phyloP scores from a whole-genome alignment of 2,329 filamentous ascomycete genomes.

The Aspergillus pseudoglaucus region DNA sequence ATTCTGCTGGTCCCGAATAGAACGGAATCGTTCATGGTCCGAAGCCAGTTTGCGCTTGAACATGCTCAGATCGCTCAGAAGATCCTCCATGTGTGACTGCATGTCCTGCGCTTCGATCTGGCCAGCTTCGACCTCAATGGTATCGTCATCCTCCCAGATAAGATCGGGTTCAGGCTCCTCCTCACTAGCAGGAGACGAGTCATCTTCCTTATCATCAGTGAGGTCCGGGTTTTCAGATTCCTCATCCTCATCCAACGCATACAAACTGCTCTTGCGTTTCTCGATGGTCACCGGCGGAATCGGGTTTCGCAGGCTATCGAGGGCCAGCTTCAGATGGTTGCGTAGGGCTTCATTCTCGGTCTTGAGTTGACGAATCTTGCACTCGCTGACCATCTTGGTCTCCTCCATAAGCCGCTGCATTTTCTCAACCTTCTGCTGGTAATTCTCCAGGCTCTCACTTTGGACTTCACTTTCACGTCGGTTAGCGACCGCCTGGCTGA shows the following conservation, averaged over 20 bases:
- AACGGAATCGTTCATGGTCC: conserved; percentile 49
- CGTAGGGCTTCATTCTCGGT: conserved; percentile 86
- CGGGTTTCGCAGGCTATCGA: conserved; percentile 83
- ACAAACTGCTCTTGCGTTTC: conserved; percentile 28
- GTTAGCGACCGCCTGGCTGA: conserved; percentile 60
- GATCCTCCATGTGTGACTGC: conserved; percentile 76
- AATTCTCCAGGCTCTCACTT: conserved; percentile 84
- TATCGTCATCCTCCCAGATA: conserved; percentile 47
- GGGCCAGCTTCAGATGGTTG: conserved; percentile 78
- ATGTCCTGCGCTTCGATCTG: conserved; percentile 53
- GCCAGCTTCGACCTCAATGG: conserved; percentile 41
- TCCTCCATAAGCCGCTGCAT: conserved; percentile 98
- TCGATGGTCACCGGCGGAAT: conserved; percentile 54
- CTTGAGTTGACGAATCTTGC: conserved; percentile 84
- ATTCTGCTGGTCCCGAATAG: conserved; percentile 15
- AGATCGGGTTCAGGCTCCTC: conserved; percentile 28
- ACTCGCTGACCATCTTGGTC: conserved; percentile 78
- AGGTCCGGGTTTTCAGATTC: conserved; percentile 28
- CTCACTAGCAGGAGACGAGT: conserved; percentile 22
- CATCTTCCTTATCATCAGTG: conserved; percentile 37
- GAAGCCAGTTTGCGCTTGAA: conserved; percentile 83
- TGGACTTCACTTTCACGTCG: conserved; percentile 66
- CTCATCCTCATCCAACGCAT: conserved; percentile 52
- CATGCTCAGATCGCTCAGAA: conserved; percentile 71
- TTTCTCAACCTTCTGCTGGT: conserved; percentile 78